These are phyloP conservation scores for Striga hermonthica DNA, from an alignment of 305 asterid genomes.

Conservation along the genomic window DNA sequence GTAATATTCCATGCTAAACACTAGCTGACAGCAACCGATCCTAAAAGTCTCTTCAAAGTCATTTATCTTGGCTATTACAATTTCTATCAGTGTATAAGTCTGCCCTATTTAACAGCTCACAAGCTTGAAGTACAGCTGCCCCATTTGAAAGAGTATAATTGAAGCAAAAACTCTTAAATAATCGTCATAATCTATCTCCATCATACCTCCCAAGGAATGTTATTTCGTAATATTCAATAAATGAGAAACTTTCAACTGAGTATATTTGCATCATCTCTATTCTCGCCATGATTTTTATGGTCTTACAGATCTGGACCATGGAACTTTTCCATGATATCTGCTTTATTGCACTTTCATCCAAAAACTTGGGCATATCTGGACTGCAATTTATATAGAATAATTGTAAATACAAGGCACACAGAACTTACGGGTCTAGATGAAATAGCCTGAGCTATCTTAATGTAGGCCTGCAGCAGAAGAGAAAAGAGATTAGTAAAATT, in stretches of 20 bases:
- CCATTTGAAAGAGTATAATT: not conserved
- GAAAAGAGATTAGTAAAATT: constrained; percentile 14
- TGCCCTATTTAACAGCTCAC: not conserved
- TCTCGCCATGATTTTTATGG: not conserved
- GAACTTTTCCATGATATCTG: not conserved
- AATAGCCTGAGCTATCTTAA: constrained; percentile 95
- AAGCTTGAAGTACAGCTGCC: constrained; percentile 4
- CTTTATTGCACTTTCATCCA: not conserved
- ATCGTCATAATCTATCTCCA: not conserved
- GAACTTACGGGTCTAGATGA: constrained; percentile 91
- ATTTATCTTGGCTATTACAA: not conserved
- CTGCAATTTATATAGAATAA: constrained; percentile 15
- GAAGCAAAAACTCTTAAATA: not conserved
- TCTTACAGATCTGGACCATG: not conserved
- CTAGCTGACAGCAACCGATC: not conserved
- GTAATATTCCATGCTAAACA: too few species aligned
- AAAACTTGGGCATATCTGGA: constrained; percentile 1
- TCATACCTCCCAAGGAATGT: not conserved
- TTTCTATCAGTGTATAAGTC: not conserved
- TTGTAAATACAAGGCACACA: constrained; percentile 16
- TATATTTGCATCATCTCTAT: not conserved
- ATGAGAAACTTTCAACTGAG: not conserved
- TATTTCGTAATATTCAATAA: not conserved
- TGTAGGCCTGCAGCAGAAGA: constrained; percentile 66
- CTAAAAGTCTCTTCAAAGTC: not conserved